Conservation (phyloP, 208 protist genomes). For the Wallacemonas sp. region DNA sequence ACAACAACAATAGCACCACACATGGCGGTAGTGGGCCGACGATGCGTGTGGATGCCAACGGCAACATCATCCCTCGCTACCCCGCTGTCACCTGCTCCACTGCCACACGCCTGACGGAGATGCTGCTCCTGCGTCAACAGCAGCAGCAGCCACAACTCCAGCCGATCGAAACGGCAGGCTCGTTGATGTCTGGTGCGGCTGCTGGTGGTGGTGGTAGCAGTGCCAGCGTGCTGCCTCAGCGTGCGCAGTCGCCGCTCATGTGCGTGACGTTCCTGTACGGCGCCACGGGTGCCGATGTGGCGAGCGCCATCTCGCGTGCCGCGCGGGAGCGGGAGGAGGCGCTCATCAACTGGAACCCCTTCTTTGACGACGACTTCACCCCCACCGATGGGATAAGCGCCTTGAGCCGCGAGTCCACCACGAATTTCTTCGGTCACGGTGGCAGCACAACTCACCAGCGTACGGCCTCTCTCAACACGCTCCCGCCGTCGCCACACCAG, state of each 20-base stretch:
- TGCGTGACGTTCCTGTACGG: conserved; percentile 28
- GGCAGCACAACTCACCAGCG: background rate
- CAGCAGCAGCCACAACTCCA: background rate
- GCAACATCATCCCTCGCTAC: background rate
- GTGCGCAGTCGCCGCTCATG: background rate
- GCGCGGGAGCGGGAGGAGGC: background rate
- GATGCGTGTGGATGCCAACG: conserved; percentile 7
- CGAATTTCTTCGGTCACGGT: background rate
- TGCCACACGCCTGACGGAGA: background rate
- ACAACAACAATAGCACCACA: too few relatives aligned
- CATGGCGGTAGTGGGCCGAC: too few relatives aligned
- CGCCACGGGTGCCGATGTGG: conserved; percentile 17
- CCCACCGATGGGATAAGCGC: background rate
- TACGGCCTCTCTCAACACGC: conserved; percentile 1
- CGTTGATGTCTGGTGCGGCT: too few relatives aligned
- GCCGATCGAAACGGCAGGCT: too few relatives aligned
- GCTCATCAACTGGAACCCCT: background rate
- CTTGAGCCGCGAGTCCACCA: background rate
- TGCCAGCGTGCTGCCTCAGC: too few relatives aligned
- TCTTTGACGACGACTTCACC: conserved; percentile 1
- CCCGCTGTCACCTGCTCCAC: conserved; percentile 2
- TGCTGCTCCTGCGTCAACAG: background rate
- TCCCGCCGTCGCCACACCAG: background rate
- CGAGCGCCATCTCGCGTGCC: conserved; percentile 5
- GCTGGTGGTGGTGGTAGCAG: too few relatives aligned